Evolutionary conservation across 2,329 filamentous ascomycete species (phyloP), one percentile per base, ranked within the genome.

Genomic region (Pezicula neosporulosa): DNA sequence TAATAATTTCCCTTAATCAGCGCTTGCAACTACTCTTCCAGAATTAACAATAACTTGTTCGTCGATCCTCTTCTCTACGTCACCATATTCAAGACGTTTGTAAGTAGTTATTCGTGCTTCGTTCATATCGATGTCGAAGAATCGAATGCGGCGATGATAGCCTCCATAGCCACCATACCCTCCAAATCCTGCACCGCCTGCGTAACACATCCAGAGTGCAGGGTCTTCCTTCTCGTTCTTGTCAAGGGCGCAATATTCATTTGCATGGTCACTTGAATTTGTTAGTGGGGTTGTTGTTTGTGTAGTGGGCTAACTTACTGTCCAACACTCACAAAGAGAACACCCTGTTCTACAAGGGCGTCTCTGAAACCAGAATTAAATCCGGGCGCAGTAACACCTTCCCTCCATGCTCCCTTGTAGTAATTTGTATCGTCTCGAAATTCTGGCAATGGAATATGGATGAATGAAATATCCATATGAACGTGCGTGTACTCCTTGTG

Each of bases 181-280:
- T 50, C 94, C 94, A 62, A 99, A 96, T 1, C 94, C 94, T 27
- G 85, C 83, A 24, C 89, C 94, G 30, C 94, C 94, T 8, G 86
- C 93, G 69, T 97, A 97, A 75, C 94, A 99, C 92, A 99, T 96
- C 94, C 94, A 99, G 2, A 97, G 73, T 28, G 86, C 81, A 0
- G 87, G 85, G n/a, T 76, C 70, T 19, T 72, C 54, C 8, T 56
- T 47, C 9, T 63, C 59, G 24, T 63, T 60, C 37, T 51, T 56
- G 19, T 60, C 84, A 8, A 97, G 78, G 56, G 89, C 85, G 69
- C 94, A 99, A 69, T 97, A 97, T 65, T 99, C 94, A 66, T 99
- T 99, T 58, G 88, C 93, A 66, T 99, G 94, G 65, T 99, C 94
- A 67, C 86, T 89, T 43, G 12, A 33, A 28, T 41, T 2, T 54